phyloP scores from a whole-genome alignment of 768 basidiomycete species.

The Termitomyces sp. region DNA sequence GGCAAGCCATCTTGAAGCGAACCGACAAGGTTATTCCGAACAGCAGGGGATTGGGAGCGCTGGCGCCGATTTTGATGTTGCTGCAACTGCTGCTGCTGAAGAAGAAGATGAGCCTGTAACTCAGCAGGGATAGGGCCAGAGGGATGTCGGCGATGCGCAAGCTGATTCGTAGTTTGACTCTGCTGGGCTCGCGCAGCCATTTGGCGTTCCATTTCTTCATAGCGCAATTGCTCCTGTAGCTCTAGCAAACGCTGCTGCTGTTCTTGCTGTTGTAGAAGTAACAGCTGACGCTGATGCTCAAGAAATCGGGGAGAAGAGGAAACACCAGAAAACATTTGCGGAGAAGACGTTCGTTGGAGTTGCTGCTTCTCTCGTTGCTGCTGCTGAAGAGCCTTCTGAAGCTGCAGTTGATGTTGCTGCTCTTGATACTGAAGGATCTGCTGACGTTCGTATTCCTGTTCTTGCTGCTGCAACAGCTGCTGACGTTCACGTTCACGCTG shows the following conservation, averaged over 20 bases:
- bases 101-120: slow-evolving; percentile 37
- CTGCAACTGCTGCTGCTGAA: slow-evolving; percentile 44
- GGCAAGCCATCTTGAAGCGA: slow-evolving; percentile 50
- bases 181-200: slow-evolving; percentile 43
- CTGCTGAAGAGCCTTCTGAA: slow-evolving; percentile 41
- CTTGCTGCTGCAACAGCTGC: slow-evolving; percentile 9
- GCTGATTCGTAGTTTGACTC: slow-evolving; percentile 23
- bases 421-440: slow-evolving; percentile 45
- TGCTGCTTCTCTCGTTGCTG: slow-evolving; percentile 46
- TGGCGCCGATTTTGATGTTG: slow-evolving; percentile 44
- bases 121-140: slow-evolving; percentile 45
- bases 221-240: slow-evolving; percentile 57
- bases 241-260: slow-evolving; percentile 55
- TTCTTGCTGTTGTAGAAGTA: slow-evolving; percentile 64
- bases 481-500: slow-evolving; percentile 33
- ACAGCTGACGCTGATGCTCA: slow-evolving; percentile 67
- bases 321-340: slow-evolving; percentile 60
- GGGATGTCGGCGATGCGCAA: slow-evolving; percentile 36
- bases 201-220: slow-evolving; percentile 65
- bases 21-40: slow-evolving; percentile 26
- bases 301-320: slow-evolving; percentile 79
- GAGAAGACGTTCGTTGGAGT: slow-evolving; percentile 59
- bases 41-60: slow-evolving; percentile 39
- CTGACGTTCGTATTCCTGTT: slow-evolving; percentile 33
- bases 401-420: slow-evolving; percentile 45